Conservation (phyloP, 2,329 filamentous ascomycete species). For the Madurella fahalii region DNA sequence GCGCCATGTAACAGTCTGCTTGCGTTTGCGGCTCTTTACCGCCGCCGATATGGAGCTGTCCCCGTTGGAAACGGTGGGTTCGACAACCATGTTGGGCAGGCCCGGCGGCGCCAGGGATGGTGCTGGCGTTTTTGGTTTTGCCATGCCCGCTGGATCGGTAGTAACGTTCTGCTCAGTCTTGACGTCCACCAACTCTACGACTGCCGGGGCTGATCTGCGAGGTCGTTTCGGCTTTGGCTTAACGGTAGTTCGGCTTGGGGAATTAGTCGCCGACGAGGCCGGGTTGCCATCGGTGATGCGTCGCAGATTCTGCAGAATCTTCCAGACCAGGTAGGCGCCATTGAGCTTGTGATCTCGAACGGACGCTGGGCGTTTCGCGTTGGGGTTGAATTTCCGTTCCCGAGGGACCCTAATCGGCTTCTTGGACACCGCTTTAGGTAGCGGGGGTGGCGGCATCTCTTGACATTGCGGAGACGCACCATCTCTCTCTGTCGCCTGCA, state of each 20-base stretch:
- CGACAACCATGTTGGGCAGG: not conserved
- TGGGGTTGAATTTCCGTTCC: slow-evolving; percentile 32
- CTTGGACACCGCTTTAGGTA: slow-evolving; percentile 7
- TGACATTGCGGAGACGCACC: not conserved
- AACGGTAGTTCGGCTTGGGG: not conserved
- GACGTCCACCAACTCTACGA: not conserved
- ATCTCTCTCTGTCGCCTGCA: not conserved
- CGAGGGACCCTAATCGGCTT: slow-evolving; percentile 13
- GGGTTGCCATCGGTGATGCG: slow-evolving; percentile 30
- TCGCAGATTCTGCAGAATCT: slow-evolving; percentile 38
- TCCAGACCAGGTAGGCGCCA: slow-evolving; percentile 42
- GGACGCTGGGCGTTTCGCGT: slow-evolving; percentile 38
- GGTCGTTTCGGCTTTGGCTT: slow-evolving; percentile 17
- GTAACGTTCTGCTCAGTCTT: not conserved
- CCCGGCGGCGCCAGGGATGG: not conserved
- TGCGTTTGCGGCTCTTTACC: slow-evolving; percentile 47
- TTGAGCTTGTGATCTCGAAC: slow-evolving; percentile 44
- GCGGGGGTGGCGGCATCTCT: slow-evolving; percentile 2
- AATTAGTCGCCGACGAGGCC: not conserved
- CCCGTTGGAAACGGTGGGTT: not conserved
- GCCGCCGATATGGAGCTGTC: slow-evolving; percentile 45
- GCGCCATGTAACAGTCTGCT: slow-evolving; percentile 37
- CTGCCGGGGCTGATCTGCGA: slow-evolving; percentile 25
- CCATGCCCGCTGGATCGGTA: not conserved
- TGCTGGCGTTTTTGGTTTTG: not conserved